Percentiles rank a stretch among this genome's conserved stretches.
Conservation (phyloP, 1,284 basidiomycete species). For the Phlebopus sp. region DNA sequence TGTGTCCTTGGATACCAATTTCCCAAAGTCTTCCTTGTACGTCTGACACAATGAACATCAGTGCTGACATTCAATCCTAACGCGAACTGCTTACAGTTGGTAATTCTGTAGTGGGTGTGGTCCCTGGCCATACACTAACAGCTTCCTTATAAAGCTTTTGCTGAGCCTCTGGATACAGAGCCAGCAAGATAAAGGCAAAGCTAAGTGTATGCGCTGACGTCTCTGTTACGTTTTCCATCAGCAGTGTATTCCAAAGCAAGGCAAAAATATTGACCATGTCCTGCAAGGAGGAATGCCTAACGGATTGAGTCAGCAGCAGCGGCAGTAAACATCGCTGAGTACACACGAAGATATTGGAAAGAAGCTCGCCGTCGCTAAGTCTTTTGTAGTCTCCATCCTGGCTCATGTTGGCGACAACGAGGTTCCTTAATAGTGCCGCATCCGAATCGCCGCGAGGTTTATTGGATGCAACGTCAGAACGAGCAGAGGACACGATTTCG, state of each 20-base stretch:
- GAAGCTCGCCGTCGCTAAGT: conserved; percentile 42
- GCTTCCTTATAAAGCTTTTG: conserved; percentile 41
- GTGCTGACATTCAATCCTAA: conserved; percentile 13
- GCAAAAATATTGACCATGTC: conserved; percentile 28
- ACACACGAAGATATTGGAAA: conserved; percentile 46
- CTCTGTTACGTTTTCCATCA: conserved; percentile 26
- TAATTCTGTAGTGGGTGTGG: conserved; percentile 23
- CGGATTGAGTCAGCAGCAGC: not conserved
- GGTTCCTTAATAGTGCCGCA: conserved; percentile 39
- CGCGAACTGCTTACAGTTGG: conserved; percentile 15
- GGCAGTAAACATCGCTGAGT: not conserved
- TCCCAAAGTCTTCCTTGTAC: conserved; percentile 35
- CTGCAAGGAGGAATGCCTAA: conserved; percentile 42
- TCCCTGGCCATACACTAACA: conserved; percentile 33
- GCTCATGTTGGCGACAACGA: conserved; percentile 45
- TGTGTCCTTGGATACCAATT: conserved; percentile 26
- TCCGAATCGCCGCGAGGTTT: conserved; percentile 29
- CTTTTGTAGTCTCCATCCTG: conserved; percentile 29
- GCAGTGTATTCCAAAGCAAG: not conserved
- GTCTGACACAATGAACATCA: conserved; percentile 22
- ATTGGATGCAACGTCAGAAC: conserved; percentile 28
- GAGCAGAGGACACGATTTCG: conserved; percentile 37
- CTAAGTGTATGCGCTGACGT: conserved; percentile 44
- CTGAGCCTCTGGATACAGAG: conserved; percentile 45
- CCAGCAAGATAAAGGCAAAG: conserved; percentile 42